phyloP scores from a whole-genome alignment of 164 flowering plant genomes.

The Cinnamomum chago region DNA sequence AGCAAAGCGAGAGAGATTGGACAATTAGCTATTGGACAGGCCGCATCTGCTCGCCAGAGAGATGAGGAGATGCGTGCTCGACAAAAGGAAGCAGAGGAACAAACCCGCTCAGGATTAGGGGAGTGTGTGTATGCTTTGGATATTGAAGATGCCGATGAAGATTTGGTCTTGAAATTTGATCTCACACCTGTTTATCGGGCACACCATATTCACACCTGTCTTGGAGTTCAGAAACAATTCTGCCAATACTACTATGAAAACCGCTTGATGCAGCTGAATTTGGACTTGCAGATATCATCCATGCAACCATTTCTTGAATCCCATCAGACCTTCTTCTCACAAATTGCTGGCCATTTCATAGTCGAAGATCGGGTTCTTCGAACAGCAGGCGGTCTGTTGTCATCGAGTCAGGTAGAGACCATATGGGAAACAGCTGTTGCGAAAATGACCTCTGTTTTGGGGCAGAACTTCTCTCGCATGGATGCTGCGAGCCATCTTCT shows the following conservation, averaged over 20 bases:
- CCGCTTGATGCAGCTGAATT: slow-evolving; percentile 67
- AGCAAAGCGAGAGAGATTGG: slow-evolving; percentile 77
- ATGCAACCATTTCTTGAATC: slow-evolving; percentile 76
- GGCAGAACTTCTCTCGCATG: slow-evolving; percentile 66
- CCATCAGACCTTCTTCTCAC: slow-evolving; percentile 70
- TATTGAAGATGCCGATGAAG: slow-evolving; percentile 68
- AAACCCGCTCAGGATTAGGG: slow-evolving; percentile 49
- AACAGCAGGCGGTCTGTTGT: slow-evolving; percentile 67
- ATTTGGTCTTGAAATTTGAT: slow-evolving; percentile 65
- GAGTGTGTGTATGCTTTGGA: slow-evolving; percentile 66
- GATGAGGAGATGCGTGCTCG: slow-evolving; percentile 73
- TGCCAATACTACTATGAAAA: slow-evolving; percentile 81
- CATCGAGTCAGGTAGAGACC: slow-evolving; percentile 56
- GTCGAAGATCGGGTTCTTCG: slow-evolving; percentile 85
- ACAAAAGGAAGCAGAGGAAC: slow-evolving; percentile 83
- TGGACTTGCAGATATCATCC: slow-evolving; percentile 73
- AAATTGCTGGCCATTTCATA: slow-evolving; percentile 80
- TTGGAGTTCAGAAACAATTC: slow-evolving; percentile 68
- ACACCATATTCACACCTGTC: slow-evolving; percentile 69
- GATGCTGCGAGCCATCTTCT: slow-evolving; percentile 79
- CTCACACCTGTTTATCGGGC: slow-evolving; percentile 87
- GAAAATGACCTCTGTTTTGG: slow-evolving; percentile 60
- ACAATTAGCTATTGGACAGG: slow-evolving; percentile 78
- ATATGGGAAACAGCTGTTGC: slow-evolving; percentile 83
- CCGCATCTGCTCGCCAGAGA: slow-evolving; percentile 72